These are phyloP conservation scores for Annulohypoxylon bovei DNA, from an alignment of 495 filamentous ascomycete species.

Conservation along the genomic window DNA sequence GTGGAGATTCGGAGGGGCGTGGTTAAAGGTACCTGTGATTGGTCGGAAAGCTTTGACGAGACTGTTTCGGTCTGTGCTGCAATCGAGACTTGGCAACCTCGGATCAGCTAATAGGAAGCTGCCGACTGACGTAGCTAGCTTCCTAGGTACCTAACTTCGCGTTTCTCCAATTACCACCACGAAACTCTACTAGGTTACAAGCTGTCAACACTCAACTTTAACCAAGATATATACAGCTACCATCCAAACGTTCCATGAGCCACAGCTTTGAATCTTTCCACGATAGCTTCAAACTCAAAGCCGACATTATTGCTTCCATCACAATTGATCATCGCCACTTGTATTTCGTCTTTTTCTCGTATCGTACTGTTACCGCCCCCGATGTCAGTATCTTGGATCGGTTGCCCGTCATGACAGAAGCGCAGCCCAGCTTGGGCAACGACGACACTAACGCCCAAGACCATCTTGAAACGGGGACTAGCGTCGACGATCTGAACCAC, in stretches of 20 bases:
- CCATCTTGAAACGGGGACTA: constrained; percentile 13
- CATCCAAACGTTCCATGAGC: not conserved
- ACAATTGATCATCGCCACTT: not conserved
- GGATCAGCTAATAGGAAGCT: constrained; percentile 24
- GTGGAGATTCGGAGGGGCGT: not conserved
- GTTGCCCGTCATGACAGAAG: constrained; percentile 55
- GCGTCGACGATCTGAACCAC: constrained; percentile 12
- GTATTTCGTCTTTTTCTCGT: not conserved
- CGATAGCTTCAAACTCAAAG: constrained; percentile 7
- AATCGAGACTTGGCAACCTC: constrained; percentile 9
- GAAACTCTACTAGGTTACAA: constrained; percentile 8
- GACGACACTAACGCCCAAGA: constrained; percentile 30
- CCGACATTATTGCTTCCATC: not conserved
- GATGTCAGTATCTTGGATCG: constrained; percentile 22
- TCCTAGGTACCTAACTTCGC: constrained; percentile 11
- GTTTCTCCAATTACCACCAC: constrained; percentile 7
- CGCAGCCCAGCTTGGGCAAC: constrained; percentile 54
- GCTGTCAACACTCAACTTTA: constrained; percentile 12
- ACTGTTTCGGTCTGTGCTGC: not conserved
- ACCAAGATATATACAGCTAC: not conserved
- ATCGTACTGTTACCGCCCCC: constrained; percentile 3
- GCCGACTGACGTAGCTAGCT: constrained; percentile 33
- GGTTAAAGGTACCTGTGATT: not conserved
- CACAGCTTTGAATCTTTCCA: not conserved
- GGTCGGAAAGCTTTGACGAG: not conserved